Conservation (phyloP, 169 alveolate genomes). For the Eimeria maxima region DNA sequence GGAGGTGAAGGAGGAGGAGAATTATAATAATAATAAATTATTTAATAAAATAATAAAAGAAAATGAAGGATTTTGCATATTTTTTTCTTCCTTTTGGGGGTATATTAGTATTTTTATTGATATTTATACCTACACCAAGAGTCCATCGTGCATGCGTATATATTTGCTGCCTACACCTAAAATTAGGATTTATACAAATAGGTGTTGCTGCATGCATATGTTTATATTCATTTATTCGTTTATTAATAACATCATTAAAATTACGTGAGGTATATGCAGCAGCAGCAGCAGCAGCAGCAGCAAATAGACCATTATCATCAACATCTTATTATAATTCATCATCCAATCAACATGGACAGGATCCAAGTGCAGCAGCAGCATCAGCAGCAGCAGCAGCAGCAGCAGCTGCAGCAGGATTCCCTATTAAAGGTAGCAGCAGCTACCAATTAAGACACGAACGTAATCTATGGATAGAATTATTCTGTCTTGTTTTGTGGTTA, state of each 20-base stretch:
- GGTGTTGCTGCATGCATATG: slow-evolving; percentile 17
- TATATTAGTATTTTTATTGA: slow-evolving; percentile 1
- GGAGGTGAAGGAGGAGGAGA: no score
- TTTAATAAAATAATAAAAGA: neutral
- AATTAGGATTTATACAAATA: slow-evolving; percentile 1
- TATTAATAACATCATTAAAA: neutral
- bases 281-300: slow-evolving; percentile 53
- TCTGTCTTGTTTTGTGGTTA: slow-evolving; percentile 53
- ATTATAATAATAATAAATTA: no score
- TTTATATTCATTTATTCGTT: neutral
- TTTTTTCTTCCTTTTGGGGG: slow-evolving; percentile 50
- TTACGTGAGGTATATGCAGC: slow-evolving; percentile 64
- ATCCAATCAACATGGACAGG: neutral
- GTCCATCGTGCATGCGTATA: slow-evolving; percentile 22
- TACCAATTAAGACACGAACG: slow-evolving; percentile 39
- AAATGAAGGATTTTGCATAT: slow-evolving; percentile 57
- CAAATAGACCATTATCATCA: neutral
- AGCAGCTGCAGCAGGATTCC: neutral
- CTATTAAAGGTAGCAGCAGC: slow-evolving; percentile 30
- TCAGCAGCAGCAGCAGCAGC: neutral
- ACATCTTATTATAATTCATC: no score
- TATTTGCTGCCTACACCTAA: slow-evolving; percentile 50
- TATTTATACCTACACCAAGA: slow-evolving; percentile 24
- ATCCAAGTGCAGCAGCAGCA: neutral
- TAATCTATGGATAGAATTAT: slow-evolving; percentile 30